Evolutionary conservation across 2,329 filamentous ascomycete genomes (phyloP).

Genomic region (Penicillium sp.): DNA sequence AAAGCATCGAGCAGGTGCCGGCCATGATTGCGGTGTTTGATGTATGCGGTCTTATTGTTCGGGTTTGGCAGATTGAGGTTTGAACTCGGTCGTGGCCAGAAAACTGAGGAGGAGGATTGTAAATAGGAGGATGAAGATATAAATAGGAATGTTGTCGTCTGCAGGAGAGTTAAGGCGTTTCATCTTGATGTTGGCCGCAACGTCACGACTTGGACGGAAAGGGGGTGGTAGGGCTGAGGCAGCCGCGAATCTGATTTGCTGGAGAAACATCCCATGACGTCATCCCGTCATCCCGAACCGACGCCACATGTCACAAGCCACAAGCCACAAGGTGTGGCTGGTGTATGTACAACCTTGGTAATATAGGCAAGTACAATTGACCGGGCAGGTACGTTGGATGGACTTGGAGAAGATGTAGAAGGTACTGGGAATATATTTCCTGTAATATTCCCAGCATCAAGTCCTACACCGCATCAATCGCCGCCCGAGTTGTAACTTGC

Average conservation of each 20-base stretch:
- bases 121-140: conserved; percentile 24
- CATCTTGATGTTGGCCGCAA: conserved; percentile 15
- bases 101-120: conserved; percentile 22
- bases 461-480: conserved; percentile 63
- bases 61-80: conserved; percentile 7
- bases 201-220: conserved; percentile 12
- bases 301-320: conserved; percentile 1
- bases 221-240: conserved; percentile 14
- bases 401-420: not conserved
- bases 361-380: not conserved
- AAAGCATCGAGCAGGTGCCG: conserved; percentile 32
- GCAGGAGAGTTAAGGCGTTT: conserved; percentile 19
- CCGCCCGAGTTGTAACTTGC: conserved; percentile 68
- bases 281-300: conserved; percentile 6
- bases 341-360: not conserved
- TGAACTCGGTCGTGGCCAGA: conserved; percentile 16
- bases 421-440: not conserved
- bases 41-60: not conserved
- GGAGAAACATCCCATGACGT: conserved; percentile 1
- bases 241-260: conserved; percentile 2
- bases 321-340: conserved; percentile 1
- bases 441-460: not conserved
- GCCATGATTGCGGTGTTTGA: conserved; percentile 20
- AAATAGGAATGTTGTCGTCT: conserved; percentile 23
- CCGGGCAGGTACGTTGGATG: not conserved